Base-by-base conservation (phyloP, 768 basidiomycete genomes). In the Lactarius psammicola region DNA sequence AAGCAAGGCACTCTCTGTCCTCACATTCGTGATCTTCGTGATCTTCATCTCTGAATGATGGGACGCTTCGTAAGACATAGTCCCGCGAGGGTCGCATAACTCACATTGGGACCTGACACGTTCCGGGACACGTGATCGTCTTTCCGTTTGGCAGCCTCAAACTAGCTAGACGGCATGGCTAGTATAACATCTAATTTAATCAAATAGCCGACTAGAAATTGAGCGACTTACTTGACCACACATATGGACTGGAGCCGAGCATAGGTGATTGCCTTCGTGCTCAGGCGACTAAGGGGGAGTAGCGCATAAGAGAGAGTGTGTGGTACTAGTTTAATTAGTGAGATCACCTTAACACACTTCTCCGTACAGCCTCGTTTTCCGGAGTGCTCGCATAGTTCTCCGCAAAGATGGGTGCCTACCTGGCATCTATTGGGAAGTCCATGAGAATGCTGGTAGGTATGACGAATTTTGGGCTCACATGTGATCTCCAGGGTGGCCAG, bases 401-500 rank as follows among this genome's bases (percentile, higher is more conserved):
- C 87, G 54, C 86, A 87, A 2, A 86, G 68, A 74, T 87, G 81
- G 33, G 73, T 68, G 33, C 56, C 36, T 17, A 57, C 36, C 0
- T 78, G 73, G 67, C 86, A 87, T 65, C 86, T 87, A 61, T 18
- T n/a, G 30, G 20, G 31, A 26, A 23, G n/a, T 26, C 13, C 13
- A 15, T 51, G 23, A 26, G 49, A 26, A 26, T 26, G 4, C 23
- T n/a, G 20, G 23, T 2, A 55, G 30, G 31, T 18, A 54, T 34
- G 46, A 42, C 33, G 4, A 15, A 26, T 3, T 18, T 13, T 4
- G 18, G 26, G 18, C 1, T 57, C 70, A 85, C 86, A 85, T 79
- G 65, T 87, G 85, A 15, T 74, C 76, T n/a, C 82, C 84, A 28
- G 79, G 71, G 63, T 87, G 85, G 0, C 86, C 86, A 31, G 84